A percentile compares a stretch with the other conserved stretches of the same genome.
Conservation (phyloP, 148 eudicot species). For the Amaranthus cruentus region DNA sequence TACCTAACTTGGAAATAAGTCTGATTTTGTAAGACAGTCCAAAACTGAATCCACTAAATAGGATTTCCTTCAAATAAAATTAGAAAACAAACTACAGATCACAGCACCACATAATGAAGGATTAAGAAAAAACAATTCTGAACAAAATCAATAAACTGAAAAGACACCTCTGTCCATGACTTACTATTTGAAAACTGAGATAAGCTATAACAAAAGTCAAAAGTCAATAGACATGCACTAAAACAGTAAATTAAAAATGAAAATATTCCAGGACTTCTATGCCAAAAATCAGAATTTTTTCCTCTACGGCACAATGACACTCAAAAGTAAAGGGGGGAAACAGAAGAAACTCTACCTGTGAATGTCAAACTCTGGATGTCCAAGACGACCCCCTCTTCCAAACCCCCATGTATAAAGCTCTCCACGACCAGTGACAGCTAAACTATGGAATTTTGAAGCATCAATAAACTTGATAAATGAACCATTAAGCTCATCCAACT, state of each 20-base stretch:
- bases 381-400: slow-evolving; percentile 98
- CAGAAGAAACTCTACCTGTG: slow-evolving; percentile 56
- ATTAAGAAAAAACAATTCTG: neutral
- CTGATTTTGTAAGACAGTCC: neutral
- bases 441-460: slow-evolving; percentile 97
- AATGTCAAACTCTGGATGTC: slow-evolving; percentile 97
- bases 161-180: neutral
- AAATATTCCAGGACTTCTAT: neutral
- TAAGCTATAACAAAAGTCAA: neutral
- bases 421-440: slow-evolving; percentile 75
- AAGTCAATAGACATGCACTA: neutral
- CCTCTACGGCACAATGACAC: neutral
- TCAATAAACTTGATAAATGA: slow-evolving; percentile 62
- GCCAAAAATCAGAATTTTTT: neutral
- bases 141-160: neutral
- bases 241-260: neutral
- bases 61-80: neutral
- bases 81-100: neutral
- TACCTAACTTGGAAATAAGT: neutral
- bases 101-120: neutral
- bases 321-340: neutral
- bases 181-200: neutral
- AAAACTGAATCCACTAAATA: neutral
- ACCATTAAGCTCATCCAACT: slow-evolving; percentile 85
- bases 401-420: slow-evolving; percentile 98